These are phyloP conservation scores for Aspergillus biplanus DNA, from an alignment of 495 filamentous ascomycete genomes.

Conservation along the genomic window DNA sequence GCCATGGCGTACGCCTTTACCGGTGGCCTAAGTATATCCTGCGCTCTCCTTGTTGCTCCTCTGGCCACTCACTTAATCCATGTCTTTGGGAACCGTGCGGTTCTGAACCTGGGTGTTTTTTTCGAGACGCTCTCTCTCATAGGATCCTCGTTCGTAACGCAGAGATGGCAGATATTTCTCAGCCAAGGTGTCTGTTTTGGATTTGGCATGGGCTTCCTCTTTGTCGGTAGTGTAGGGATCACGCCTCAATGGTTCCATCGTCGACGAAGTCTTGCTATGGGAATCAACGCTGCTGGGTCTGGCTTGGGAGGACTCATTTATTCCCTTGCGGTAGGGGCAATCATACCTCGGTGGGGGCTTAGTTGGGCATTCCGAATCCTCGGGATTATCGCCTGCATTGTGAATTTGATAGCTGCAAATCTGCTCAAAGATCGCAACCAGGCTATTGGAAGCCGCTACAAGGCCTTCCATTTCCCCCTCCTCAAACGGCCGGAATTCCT, in stretches of 20 bases:
- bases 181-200: constrained; percentile 79
- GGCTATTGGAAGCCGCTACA: constrained; percentile 62
- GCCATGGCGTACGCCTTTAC: constrained; percentile 71
- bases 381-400: constrained; percentile 66
- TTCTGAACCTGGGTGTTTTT: constrained; percentile 62
- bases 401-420: constrained; percentile 63
- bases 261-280: constrained; percentile 71
- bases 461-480: constrained; percentile 64
- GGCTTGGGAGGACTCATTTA: constrained; percentile 75
- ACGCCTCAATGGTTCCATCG: constrained; percentile 80
- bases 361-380: constrained; percentile 77
- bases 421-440: constrained; percentile 73
- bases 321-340: constrained; percentile 49
- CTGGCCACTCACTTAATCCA: constrained; percentile 64
- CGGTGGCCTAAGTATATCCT: constrained; percentile 70
- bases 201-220: constrained; percentile 75
- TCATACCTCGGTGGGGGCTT: constrained; percentile 63
- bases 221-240: constrained; percentile 70
- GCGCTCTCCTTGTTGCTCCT: constrained; percentile 65
- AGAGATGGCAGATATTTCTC: constrained; percentile 75
- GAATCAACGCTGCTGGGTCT: constrained; percentile 71
- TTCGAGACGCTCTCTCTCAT: constrained; percentile 65
- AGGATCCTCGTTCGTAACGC: constrained; percentile 66
- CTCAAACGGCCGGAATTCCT: constrained; percentile 65
- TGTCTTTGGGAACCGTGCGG: constrained; percentile 54